Percentiles rank a stretch among this genome's conserved stretches.
These are phyloP conservation scores for Penicillium atrosanguineum DNA, from an alignment of 495 filamentous ascomycete genomes.

Conservation along the genomic window DNA sequence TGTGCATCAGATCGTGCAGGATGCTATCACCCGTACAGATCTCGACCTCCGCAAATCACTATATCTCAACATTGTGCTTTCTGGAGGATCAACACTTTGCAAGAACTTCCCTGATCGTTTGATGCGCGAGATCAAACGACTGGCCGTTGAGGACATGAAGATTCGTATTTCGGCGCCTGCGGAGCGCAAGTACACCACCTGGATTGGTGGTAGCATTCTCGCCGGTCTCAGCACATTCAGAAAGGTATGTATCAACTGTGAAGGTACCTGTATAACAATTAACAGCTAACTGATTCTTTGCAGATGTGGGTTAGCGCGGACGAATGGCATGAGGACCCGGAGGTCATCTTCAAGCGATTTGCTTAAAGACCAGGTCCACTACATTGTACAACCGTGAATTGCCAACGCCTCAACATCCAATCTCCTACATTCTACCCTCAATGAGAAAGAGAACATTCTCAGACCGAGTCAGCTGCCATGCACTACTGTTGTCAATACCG, in stretches of 20 bases:
- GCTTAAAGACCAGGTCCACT: conserved; percentile 46
- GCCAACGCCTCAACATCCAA: background rate
- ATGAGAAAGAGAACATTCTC: conserved; percentile 2
- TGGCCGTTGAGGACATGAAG: conserved; percentile 97
- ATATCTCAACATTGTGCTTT: conserved; percentile 95
- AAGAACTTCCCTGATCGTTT: conserved; percentile 95
- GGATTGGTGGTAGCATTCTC: conserved; percentile 98
- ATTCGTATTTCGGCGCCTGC: conserved; percentile 98
- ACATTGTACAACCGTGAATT: background rate
- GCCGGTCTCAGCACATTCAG: conserved; percentile 96
- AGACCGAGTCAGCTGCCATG: background rate
- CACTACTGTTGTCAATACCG: background rate
- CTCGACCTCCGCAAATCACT: conserved; percentile 92
- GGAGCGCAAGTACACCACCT: conserved; percentile 96
- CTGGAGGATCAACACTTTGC: conserved; percentile 87
- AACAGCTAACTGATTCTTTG: conserved; percentile 14
- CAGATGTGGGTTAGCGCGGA: conserved; percentile 99
- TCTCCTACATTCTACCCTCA: background rate
- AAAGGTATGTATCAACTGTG: conserved; percentile 68
- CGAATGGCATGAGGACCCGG: conserved; percentile 99
- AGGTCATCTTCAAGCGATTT: conserved; percentile 97
- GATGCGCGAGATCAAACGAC: conserved; percentile 83
- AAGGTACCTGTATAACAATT: background rate
- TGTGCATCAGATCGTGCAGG: conserved; percentile 95
- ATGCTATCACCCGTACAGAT: conserved; percentile 95